Base-by-base conservation (phyloP, 2,329 filamentous ascomycete species). In the Verticillium dahliae region DNA sequence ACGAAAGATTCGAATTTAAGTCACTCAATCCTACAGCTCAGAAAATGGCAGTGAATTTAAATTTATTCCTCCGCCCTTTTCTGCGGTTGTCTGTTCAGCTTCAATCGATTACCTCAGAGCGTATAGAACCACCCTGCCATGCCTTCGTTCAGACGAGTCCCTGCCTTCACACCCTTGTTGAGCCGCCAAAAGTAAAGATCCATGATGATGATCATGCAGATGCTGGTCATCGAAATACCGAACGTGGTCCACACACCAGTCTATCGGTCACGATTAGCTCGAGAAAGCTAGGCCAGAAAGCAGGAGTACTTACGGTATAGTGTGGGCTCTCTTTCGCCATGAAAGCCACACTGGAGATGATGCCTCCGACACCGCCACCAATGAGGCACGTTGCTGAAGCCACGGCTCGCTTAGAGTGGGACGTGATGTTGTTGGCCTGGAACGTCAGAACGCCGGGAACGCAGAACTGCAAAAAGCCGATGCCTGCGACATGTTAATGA, bases 351-450 rank as follows among this genome's bases (percentile, higher is more conserved):
- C 67, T 62, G 1, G 65, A 60, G 18, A 68, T 65, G 35, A 68
- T 68, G 7, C 67, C 67, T 15, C 70, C 70, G 14, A 72, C 45
- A 4, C 68, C 70, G 3, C 69, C 70, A 5, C 69, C 68, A 57
- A 71, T 70, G 6, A 71, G 63, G 56, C 67, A 70, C 0, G 67
- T 72, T 9, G 69, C 70, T 11, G 69, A 68, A 13, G 69, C 69
- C 6, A 71, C 67, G 1, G 66, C 68, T 9, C 70, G 69, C 61
- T 72, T 72, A 1, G 67, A 72, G 33, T 67, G 69, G 2, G 65
- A 66, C 2, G 66, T 70, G 62, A 72, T 72, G 54, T 72, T 72
- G 62, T 72, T 72, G 6, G 70, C 71, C 58, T 72, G 71, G 59
- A 66, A 72, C 6, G 71, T 65, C 14, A 72, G 63, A 1, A 72